These are phyloP conservation scores for Novymonas esmeraldas DNA, from an alignment of 208 protist genomes.

Conservation along the genomic window DNA sequence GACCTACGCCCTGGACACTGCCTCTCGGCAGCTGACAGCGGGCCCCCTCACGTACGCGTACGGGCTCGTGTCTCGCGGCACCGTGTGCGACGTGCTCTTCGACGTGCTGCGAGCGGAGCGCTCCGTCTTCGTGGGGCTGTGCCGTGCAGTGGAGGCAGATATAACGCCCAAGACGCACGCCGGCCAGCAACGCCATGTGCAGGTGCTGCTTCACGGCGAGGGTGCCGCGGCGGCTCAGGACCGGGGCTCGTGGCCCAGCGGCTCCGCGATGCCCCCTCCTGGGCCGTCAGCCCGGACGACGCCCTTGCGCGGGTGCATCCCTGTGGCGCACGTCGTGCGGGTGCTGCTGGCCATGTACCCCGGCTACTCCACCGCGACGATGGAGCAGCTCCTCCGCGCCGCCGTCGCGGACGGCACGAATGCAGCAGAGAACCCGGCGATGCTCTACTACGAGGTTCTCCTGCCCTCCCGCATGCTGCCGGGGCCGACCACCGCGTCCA, in stretches of 20 bases:
- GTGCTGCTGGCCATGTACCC: slow-evolving; percentile 77
- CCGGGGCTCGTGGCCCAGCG: no score
- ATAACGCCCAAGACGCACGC: slow-evolving; percentile 2
- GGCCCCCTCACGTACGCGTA: slow-evolving; percentile 76
- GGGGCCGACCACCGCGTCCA: slow-evolving; percentile 19
- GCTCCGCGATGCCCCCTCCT: no score
- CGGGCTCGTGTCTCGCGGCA: slow-evolving; percentile 47
- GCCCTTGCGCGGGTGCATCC: slow-evolving; percentile 42
- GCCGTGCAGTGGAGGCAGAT: slow-evolving; percentile 44
- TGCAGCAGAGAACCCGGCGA: slow-evolving; percentile 31
- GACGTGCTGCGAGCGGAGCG: slow-evolving; percentile 57
- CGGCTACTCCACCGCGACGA: slow-evolving; percentile 41
- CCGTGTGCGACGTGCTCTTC: slow-evolving; percentile 58
- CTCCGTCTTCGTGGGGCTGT: slow-evolving; percentile 51
- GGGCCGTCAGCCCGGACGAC: background rate
- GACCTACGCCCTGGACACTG: slow-evolving; percentile 66
- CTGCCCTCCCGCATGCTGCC: slow-evolving; percentile 61
- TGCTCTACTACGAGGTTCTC: slow-evolving; percentile 69
- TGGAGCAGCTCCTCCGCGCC: slow-evolving; percentile 58
- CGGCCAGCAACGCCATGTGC: background rate
- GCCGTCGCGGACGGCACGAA: slow-evolving; percentile 52
- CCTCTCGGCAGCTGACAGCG: slow-evolving; percentile 43
- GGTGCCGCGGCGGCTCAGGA: no score
- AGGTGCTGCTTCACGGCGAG: background rate
- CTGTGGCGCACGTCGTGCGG: slow-evolving; percentile 54